These are phyloP conservation scores for Mycena leptocephala DNA, from an alignment of 768 basidiomycete genomes.

Conservation along the genomic window DNA sequence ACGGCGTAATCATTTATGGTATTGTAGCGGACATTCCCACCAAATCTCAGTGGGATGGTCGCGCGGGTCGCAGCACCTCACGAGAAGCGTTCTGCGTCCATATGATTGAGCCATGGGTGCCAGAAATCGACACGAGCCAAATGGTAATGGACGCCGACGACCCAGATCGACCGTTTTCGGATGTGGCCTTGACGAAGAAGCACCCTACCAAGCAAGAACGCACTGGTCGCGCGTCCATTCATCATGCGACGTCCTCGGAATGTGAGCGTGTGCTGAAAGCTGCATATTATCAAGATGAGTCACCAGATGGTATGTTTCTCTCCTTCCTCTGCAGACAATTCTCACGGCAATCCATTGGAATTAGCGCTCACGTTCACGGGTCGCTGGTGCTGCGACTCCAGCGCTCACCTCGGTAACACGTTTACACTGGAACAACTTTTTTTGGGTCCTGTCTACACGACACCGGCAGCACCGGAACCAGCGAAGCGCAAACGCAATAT, in stretches of 20 bases:
- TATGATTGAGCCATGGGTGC: conserved; percentile 24
- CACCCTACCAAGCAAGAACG: conserved; percentile 12
- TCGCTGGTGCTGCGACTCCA: conserved; percentile 14
- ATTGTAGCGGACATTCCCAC: neutral
- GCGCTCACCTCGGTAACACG: neutral
- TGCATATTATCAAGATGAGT: neutral
- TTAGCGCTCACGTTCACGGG: conserved; percentile 8
- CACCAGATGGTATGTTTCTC: neutral
- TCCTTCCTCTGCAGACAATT: too few relatives aligned
- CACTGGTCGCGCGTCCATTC: neutral
- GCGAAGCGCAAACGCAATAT: neutral
- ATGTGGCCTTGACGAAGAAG: neutral
- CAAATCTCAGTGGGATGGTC: neutral
- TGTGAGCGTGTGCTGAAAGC: neutral
- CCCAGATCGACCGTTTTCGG: neutral
- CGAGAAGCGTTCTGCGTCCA: neutral
- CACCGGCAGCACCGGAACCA: neutral
- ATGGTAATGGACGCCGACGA: neutral
- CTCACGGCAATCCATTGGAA: too few relatives aligned
- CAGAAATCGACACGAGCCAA: neutral
- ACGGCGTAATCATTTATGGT: conserved; percentile 6
- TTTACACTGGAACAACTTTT: neutral
- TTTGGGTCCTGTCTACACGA: neutral
- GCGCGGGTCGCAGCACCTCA: neutral
- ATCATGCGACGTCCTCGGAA: neutral